Evolutionary conservation across 2,329 filamentous ascomycete species (phyloP).

Genomic region (Alternaria postmessia): DNA sequence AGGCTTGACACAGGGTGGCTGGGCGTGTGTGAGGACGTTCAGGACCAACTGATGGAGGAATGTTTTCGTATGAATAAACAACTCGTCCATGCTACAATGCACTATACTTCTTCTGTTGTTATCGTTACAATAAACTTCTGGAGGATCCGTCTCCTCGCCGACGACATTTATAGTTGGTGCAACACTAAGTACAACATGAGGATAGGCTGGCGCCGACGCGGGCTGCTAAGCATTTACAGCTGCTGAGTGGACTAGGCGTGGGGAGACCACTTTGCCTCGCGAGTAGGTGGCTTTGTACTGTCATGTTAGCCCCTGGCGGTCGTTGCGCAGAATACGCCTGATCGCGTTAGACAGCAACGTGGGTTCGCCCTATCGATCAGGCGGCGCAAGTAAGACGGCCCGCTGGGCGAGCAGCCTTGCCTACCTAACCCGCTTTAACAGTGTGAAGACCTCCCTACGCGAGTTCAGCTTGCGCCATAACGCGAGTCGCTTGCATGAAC

Average conservation of each 20-base stretch:
- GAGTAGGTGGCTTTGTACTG: slow-evolving; percentile 36
- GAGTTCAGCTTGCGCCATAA: background rate
- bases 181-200: background rate
- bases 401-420: slow-evolving; percentile 1
- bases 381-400: background rate
- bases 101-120: background rate
- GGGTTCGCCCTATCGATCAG: background rate
- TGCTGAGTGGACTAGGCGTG: slow-evolving; percentile 10
- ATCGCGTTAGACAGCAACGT: background rate
- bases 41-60: background rate
- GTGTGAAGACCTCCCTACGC: background rate
- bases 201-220: background rate
- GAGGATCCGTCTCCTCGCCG: slow-evolving; percentile 14
- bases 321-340: background rate
- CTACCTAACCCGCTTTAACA: background rate
- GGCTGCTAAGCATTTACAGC: background rate
- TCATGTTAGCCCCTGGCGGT: slow-evolving; percentile 21
- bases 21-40: background rate
- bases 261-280: slow-evolving; percentile 35
- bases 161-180: background rate
- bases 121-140: background rate
- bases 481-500: background rate
- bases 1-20: slow-evolving; percentile 6
- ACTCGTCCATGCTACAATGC: background rate
- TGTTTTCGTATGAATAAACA: background rate